Evolutionary conservation across 306 rosid genomes (phyloP), one percentile per base, ranked within the genome.

Genomic region (Carpinus fangiana): DNA sequence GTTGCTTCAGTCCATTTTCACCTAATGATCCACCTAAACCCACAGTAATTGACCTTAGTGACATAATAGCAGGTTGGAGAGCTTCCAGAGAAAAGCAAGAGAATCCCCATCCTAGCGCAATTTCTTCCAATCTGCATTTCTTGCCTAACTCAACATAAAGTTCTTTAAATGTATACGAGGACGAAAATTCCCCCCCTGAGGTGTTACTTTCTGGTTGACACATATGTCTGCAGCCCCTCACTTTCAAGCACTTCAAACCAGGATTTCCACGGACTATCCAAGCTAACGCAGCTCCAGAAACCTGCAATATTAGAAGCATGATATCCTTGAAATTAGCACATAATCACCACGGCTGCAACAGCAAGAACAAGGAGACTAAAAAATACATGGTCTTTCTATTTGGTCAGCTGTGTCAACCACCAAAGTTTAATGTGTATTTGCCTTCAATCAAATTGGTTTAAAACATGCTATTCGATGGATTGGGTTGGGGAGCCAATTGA

Each of bases 21-120:
- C 94, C 87, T 53, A 90, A 47, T 45, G 82, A 84, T 79, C 81
- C 96, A 75, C 98, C 98, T 77, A 93, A 86, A 70, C 94, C 92
- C 68, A 90, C 82, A 11, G 73, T 78, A 75, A 93, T 75, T 74
- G 82, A 82, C 87, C 71, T 90, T 78, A 93, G 80, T 60, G 88
- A 81, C 79, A 79, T 64, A 70, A 90, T 48, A 51, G 94, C 87
- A 78, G 93, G 88, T 83, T 84, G 85, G 81, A 93, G 79, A 85
- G 86, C 89, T 76, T 85, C 89, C 52, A 90, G 65, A 56, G 94
- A 93, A 57, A 82, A 20, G 85, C 71, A 82, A 76, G 92, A 88
- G 85, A 93, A 84, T 70, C 94, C 96, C 98, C 98, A 93, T 51
- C 98, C 98, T 79, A 93, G 54, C 60, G 84, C 82, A 74, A 90